Evolutionary conservation across 164 flowering plant genomes (phyloP).

Genomic region (Magnolia officinalis): DNA sequence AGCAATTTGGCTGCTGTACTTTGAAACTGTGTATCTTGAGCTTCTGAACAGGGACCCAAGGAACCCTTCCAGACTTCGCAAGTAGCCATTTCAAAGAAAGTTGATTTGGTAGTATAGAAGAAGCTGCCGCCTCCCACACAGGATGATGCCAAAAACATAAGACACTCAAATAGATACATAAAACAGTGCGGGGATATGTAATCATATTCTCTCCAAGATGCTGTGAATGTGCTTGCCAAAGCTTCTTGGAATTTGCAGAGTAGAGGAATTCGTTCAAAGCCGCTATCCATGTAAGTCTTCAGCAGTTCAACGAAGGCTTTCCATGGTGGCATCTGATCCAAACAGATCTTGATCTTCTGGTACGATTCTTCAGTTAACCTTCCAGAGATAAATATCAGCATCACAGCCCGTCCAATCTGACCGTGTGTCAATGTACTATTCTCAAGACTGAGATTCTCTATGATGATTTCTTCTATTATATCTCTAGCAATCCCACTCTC

Average conservation of each 20-base stretch:
- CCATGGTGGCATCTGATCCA: constrained; percentile 35
- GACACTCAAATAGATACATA: constrained; percentile 56
- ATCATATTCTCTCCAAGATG: constrained; percentile 36
- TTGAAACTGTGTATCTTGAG: neutral
- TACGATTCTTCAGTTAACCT: constrained; percentile 25
- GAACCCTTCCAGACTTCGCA: constrained; percentile 19
- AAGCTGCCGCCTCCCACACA: constrained; percentile 3
- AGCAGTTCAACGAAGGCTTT: constrained; percentile 28
- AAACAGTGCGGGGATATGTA: constrained; percentile 58
- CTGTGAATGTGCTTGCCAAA: constrained; percentile 32
- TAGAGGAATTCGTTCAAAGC: constrained; percentile 9
- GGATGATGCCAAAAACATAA: constrained; percentile 36
- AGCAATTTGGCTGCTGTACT: neutral
- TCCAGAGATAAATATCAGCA: constrained; percentile 41
- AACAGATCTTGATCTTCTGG: constrained; percentile 17
- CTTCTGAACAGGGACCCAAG: neutral
- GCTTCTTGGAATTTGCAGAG: constrained; percentile 26
- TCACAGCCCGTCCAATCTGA: constrained; percentile 43
- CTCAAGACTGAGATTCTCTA: constrained; percentile 11
- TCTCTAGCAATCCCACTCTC: constrained; percentile 26
- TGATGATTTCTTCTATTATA: constrained; percentile 32
- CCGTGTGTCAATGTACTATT: constrained; percentile 36
- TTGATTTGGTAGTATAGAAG: constrained; percentile 42
- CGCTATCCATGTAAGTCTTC: constrained; percentile 8
- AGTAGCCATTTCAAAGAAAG: constrained; percentile 43